phyloP scores from a whole-genome alignment of 768 basidiomycete species.

The Agrocybe pediades region DNA sequence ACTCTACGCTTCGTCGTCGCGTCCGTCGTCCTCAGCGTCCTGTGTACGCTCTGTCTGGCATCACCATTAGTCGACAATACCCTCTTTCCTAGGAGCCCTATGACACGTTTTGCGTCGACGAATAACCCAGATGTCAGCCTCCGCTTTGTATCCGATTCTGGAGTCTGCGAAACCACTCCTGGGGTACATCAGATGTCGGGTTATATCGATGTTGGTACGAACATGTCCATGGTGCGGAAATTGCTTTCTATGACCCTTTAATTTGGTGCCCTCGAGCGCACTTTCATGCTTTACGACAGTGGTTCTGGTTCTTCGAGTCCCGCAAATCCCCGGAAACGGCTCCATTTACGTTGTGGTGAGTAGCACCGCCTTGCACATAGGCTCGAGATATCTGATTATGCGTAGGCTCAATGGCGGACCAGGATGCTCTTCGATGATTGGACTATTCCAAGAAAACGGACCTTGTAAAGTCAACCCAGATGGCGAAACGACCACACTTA shows the following conservation, averaged over 20 bases:
- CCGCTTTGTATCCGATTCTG: constrained; percentile 58
- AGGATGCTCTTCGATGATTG: constrained; percentile 65
- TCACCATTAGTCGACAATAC: constrained; percentile 11
- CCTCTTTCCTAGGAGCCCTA: background rate
- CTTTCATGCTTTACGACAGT: constrained; percentile 34
- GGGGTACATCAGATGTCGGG: constrained; percentile 62
- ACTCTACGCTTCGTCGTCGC: background rate
- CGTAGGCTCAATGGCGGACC: constrained; percentile 62
- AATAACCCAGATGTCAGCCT: constrained; percentile 31
- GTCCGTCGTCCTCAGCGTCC: background rate
- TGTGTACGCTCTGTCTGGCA: background rate
- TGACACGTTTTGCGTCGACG: constrained; percentile 18
- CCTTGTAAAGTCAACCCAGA: constrained; percentile 64
- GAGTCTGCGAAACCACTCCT: constrained; percentile 67
- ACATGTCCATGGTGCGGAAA: constrained; percentile 55
- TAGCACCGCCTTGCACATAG: background rate
- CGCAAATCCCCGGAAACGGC: constrained; percentile 59
- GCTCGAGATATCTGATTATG: background rate
- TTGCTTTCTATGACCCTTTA: background rate
- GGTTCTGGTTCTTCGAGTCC: constrained; percentile 78
- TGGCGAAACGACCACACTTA: constrained; percentile 49
- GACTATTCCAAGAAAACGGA: constrained; percentile 71
- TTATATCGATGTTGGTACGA: constrained; percentile 56
- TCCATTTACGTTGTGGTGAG: constrained; percentile 66
- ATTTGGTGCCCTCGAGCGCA: background rate